Percentiles rank a stretch among this genome's conserved stretches.
Conservation (phyloP, 495 filamentous ascomycete genomes). For the Annulohypoxylon maeteangense region DNA sequence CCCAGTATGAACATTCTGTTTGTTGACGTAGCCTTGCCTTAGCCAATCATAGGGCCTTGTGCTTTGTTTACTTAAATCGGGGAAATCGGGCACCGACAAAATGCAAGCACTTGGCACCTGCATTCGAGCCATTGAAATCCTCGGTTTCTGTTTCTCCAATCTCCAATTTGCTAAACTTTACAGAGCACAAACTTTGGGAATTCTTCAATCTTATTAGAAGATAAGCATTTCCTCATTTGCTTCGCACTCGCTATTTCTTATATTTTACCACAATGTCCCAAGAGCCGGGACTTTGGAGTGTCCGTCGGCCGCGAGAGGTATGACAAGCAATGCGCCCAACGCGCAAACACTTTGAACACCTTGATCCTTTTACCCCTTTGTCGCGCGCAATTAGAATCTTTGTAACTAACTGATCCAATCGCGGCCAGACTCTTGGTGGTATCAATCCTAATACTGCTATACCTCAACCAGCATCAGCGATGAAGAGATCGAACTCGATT, state of each 20-base stretch:
- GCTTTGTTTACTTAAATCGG: conserved; percentile 42
- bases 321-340: conserved; percentile 37
- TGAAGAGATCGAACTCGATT: conserved; percentile 92
- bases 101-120: not conserved
- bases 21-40: conserved; percentile 24
- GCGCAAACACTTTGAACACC: conserved; percentile 10
- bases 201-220: conserved; percentile 17
- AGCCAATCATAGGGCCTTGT: conserved; percentile 28
- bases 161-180: conserved; percentile 1
- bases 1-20: conserved; percentile 14
- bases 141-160: conserved; percentile 24
- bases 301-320: conserved; percentile 79
- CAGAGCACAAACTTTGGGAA: conserved; percentile 13
- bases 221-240: conserved; percentile 3
- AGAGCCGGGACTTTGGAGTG: conserved; percentile 78
- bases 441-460: conserved; percentile 83
- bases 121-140: conserved; percentile 22
- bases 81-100: conserved; percentile 28
- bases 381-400: conserved; percentile 31
- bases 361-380: conserved; percentile 20
- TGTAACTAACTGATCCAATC: conserved; percentile 32
- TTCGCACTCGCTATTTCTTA: not conserved
- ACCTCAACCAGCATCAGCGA: conserved; percentile 89
- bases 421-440: conserved; percentile 76
- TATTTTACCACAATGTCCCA: conserved; percentile 70